A percentile compares a stretch with the other conserved stretches of the same genome.
Conservation (phyloP, 495 filamentous ascomycete species). For the Penicillium paxilli region DNA sequence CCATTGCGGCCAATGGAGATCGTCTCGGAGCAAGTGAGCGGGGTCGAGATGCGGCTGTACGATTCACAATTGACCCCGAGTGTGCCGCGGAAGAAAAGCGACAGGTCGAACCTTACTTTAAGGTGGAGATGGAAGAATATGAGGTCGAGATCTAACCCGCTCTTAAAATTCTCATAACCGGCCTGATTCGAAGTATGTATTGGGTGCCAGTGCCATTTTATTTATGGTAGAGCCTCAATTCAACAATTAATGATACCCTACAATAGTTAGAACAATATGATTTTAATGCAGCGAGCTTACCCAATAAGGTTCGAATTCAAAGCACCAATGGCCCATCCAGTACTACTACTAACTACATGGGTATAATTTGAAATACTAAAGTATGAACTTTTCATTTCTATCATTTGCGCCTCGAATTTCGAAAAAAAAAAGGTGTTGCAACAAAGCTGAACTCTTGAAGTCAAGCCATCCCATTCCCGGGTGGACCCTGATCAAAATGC, state of each 20-base stretch:
- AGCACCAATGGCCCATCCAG: too few relatives aligned
- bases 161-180: too few relatives aligned
- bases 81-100: slow-evolving; percentile 71
- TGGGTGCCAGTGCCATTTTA: too few relatives aligned
- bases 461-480: too few relatives aligned
- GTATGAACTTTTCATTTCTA: not conserved
- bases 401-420: not conserved
- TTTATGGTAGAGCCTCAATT: too few relatives aligned
- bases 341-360: too few relatives aligned
- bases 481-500: too few relatives aligned
- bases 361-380: not conserved
- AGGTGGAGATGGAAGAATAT: slow-evolving; percentile 74
- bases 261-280: not conserved
- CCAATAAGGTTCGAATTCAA: too few relatives aligned
- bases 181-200: too few relatives aligned
- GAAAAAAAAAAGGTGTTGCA: not conserved
- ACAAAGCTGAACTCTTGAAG: not conserved
- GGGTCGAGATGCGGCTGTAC: slow-evolving; percentile 72
- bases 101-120: slow-evolving; percentile 65
- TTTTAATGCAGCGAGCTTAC: not conserved
- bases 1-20: slow-evolving; percentile 44
- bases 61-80: slow-evolving; percentile 86
- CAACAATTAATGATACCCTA: not conserved
- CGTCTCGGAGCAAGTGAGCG: slow-evolving; percentile 49
- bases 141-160: slow-evolving; percentile 35